Percentiles rank a stretch among this genome's conserved stretches.
phyloP scores from a whole-genome alignment of 768 basidiomycete species.

The Amanita exitialis region DNA sequence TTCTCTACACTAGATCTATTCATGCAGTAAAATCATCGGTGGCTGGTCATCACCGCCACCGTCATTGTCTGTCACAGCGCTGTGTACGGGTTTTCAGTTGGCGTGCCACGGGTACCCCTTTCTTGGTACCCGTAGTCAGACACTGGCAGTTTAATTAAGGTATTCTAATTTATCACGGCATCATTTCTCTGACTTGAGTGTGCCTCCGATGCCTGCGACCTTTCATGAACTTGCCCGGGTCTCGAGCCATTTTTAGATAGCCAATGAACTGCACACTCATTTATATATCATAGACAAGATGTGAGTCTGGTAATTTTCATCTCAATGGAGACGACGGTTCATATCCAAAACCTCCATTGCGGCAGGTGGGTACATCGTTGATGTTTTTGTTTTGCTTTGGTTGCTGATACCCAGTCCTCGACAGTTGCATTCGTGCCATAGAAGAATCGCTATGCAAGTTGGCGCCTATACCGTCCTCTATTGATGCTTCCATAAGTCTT shows the following conservation, averaged over 20 bases:
- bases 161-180: too few relatives aligned
- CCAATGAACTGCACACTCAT: not conserved
- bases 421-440: constrained; percentile 39
- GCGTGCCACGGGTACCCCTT: too few relatives aligned
- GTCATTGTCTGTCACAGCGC: too few relatives aligned
- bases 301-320: not conserved
- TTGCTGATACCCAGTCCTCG: not conserved
- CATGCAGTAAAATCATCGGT: too few relatives aligned
- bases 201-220: too few relatives aligned
- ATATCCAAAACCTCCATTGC: constrained; percentile 40
- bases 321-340: constrained; percentile 10
- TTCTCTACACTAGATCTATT: too few relatives aligned
- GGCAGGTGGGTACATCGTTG: constrained; percentile 23
- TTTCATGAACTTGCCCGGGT: not conserved
- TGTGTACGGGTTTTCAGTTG: too few relatives aligned
- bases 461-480: constrained; percentile 24
- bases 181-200: too few relatives aligned
- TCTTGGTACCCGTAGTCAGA: too few relatives aligned
- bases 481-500: constrained; percentile 35
- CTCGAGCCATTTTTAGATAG: not conserved
- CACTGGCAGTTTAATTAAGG: too few relatives aligned
- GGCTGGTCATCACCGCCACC: too few relatives aligned
- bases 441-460: constrained; percentile 26
- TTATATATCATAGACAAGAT: not conserved
- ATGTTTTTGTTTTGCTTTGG: not conserved